A percentile compares a stretch with the other conserved stretches of the same genome.
These are phyloP conservation scores for Cerioporus squamosus DNA, from an alignment of 1,284 basidiomycete genomes.

Conservation along the genomic window DNA sequence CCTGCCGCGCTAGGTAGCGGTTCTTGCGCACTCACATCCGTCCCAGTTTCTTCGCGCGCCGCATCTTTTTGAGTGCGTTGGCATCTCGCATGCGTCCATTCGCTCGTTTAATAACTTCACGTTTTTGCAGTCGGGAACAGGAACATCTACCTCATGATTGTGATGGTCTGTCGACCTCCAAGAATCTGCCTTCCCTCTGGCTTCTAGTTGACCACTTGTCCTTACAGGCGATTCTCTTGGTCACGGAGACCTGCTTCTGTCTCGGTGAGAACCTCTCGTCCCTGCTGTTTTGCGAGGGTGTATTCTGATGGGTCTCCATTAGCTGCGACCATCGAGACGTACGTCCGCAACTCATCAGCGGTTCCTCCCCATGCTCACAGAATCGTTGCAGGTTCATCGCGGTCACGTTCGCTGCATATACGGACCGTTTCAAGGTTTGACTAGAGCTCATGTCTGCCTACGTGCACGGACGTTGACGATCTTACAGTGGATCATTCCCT, in stretches of 20 bases:
- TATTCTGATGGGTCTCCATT: not conserved
- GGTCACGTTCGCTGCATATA: constrained; percentile 1
- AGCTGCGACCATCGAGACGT: constrained; percentile 7
- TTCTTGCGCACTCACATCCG: not conserved
- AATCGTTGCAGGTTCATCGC: not conserved
- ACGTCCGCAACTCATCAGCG: not conserved
- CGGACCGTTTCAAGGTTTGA: not conserved
- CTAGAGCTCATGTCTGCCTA: too few relatives aligned
- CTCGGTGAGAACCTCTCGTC: constrained; percentile 3
- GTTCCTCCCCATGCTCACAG: too few relatives aligned
- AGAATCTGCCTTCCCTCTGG: not conserved
- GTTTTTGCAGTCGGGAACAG: not conserved
- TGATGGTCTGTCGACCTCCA: not conserved
- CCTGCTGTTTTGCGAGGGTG: not conserved
- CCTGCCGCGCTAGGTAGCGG: not conserved
- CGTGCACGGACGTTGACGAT: not conserved
- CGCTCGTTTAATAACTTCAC: not conserved
- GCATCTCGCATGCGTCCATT: not conserved
- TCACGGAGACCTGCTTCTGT: not conserved
- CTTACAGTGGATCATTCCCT: constrained; percentile 5
- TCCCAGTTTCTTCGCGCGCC: constrained; percentile 11
- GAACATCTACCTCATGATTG: not conserved
- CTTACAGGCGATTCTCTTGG: not conserved
- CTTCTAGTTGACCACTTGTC: not conserved
- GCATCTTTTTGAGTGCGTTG: constrained; percentile 9